A percentile compares a stretch with the other conserved stretches of the same genome.
Evolutionary conservation across 148 eudicot species (phyloP).

Genomic region (Cornus controversa): DNA sequence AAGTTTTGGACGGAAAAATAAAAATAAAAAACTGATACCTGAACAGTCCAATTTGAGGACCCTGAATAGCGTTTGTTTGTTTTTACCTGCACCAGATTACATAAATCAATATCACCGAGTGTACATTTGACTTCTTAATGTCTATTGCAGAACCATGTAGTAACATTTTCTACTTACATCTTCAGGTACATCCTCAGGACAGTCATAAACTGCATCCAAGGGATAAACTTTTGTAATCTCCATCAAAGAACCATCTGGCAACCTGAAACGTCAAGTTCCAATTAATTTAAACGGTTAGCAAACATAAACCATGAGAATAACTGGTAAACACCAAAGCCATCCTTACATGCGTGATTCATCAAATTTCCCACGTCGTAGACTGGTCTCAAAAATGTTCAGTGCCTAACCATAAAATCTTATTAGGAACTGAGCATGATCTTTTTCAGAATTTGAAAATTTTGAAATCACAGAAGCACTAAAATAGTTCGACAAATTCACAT

Average conservation of each 20-base stretch:
- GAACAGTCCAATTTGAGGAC: conserved; percentile 89
- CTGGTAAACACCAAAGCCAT: not conserved
- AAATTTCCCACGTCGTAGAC: conserved; percentile 90
- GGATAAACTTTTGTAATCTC: conserved; percentile 92
- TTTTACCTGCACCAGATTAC: conserved; percentile 57
- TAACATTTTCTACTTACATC: conserved; percentile 48
- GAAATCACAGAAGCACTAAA: conserved; percentile 3
- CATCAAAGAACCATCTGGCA: conserved; percentile 97
- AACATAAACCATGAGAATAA: not conserved
- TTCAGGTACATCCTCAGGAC: conserved; percentile 95
- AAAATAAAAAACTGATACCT: conserved; percentile 44
- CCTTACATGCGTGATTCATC: conserved; percentile 92
- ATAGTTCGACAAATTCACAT: conserved; percentile 26
- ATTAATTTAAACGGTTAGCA: not conserved
- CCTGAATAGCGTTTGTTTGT: conserved; percentile 94
- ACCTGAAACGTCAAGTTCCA: conserved; percentile 43
- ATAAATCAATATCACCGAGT: not conserved
- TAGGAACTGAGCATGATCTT: not conserved
- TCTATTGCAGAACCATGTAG: not conserved
- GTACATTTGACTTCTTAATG: not conserved
- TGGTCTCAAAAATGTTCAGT: conserved; percentile 87
- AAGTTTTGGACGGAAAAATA: too few relatives aligned
- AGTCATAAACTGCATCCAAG: conserved; percentile 88
- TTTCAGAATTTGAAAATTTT: not conserved
- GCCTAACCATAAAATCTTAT: conserved; percentile 48